Evolutionary conservation across 1,139 yeast species (phyloP).

Genomic region (Pichia norvegensis): DNA sequence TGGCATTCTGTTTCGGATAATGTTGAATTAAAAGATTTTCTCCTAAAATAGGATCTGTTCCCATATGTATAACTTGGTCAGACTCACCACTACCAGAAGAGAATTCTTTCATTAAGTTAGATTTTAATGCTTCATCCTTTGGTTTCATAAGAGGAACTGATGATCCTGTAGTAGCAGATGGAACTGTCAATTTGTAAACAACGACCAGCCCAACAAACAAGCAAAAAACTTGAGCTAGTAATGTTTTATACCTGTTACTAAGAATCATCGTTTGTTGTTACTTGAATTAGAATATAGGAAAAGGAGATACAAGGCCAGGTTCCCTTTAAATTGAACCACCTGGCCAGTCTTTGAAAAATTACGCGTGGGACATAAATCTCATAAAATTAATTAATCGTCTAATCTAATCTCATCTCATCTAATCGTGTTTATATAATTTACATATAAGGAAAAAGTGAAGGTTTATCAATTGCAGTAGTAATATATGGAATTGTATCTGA

Average conservation of each 20-base stretch:
- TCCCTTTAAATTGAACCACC: no score
- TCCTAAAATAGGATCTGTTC: slow-evolving; percentile 11
- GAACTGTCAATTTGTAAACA: background rate
- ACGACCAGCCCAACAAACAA: background rate
- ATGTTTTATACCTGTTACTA: background rate
- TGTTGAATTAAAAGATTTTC: slow-evolving; percentile 8
- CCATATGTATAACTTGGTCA: slow-evolving; percentile 1
- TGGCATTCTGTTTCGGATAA: slow-evolving; percentile 43
- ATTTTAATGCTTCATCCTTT: background rate
- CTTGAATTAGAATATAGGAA: background rate
- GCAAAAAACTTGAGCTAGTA: background rate
- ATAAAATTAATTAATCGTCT: no score
- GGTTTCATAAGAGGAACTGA: background rate
- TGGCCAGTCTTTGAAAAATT: no score
- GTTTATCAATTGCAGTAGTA: no score
- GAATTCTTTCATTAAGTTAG: background rate
- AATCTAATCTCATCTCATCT: no score
- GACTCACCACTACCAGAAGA: background rate
- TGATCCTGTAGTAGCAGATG: background rate
- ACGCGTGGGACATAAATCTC: no score
- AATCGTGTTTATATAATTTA: no score
- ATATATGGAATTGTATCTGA: no score
- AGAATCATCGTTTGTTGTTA: background rate
- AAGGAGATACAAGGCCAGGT: no score
- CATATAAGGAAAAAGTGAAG: no score